Base-by-base conservation (phyloP, 305 asterid genomes). In the Fraxinus dipetala region DNA sequence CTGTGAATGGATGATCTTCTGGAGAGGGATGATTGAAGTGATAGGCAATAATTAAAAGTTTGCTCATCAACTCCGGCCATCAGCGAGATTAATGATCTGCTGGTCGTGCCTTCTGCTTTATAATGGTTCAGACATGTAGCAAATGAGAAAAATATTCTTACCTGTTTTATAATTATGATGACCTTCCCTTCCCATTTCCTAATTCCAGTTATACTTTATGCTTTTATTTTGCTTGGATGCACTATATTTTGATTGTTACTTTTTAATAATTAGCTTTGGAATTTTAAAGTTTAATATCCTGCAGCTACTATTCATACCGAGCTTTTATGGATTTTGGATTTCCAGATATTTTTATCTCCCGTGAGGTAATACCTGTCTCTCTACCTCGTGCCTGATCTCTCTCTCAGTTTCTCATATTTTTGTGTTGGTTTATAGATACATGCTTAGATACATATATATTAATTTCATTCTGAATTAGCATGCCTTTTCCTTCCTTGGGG, bases 281-380 rank as follows among this genome's bases (percentile, higher is more conserved):
- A 78, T 22, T 83, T 70, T 16, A 70, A 70, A 70, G 75, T 70
- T 70, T 70, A 30, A 10, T 18, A 77, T 83, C 85, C 30, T 90
- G 91, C 97, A 95, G 98, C 89, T 95, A 95, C 85, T 95, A 95
- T 83, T 95, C 99, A 6, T 93, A 93, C 82, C 90, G 80, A 83
- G 95, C 99, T 85, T 94, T 87, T 85, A 89, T 94, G 78, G 99
- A 95, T 87, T 94, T 93, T 85, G 99, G 98, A 85, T 93, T 91
- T 85, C 97, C 97, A 18, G 97, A 95, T 81, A 84, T 95, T 83
- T 95, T 95, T 88, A 85, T 94, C 86, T 95, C 99, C 72, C 98
- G 99, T 80, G 99, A 94, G 99, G 99, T 95, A 88, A 83, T 11
- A 72, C 35, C 54, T 28, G 80, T 35, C 56, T 31, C 59, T 76